Base-by-base conservation (phyloP, 2,329 filamentous ascomycete species). In the Penicillium vulpinum region DNA sequence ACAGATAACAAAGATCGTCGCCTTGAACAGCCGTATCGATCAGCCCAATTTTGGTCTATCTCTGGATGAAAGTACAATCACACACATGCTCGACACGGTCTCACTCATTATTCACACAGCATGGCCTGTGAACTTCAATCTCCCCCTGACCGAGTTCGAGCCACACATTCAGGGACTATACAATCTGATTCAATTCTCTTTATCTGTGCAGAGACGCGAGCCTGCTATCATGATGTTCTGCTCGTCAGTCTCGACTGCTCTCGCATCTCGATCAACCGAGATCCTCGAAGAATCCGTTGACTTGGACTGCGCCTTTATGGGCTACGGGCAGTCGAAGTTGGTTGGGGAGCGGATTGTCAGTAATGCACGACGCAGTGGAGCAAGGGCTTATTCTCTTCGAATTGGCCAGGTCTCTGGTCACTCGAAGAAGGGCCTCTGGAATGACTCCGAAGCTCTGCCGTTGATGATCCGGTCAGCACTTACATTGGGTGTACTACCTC, bases 81-180 rank as follows among this genome's bases (percentile, higher is more conserved):
- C 64, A 4, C 55, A 70, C 28, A 72, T 83, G 49, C 73, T 73
- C 5, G 51, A 65, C 22, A 70, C 77, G 44, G 73, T 76, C 1
- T 78, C 79, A 4, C 69, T 75, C 13, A 77, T 84, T 41, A 76
- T 83, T 46, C 81, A 84, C 63, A 73, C 80, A 2, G 81, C 81
- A 16, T 84, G 82, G 82, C 78, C 80, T 1, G 82, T 84, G 51
- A 83, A 84, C 63, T 83, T 84, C 70, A 78, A 79, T 39, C 72
- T 83, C 54, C 78, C 78, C 1, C 70, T 84, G 1, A 60, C 68
- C 22, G 78, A 74, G 61, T 83, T 83, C 60, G 75, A 75, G 31
- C 75, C 77, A 36, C 79, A 82, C 62, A 79, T 76, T 45, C 55
- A 60, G 46, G 75, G 79, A 2, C 67, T 83, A 4, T 67, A 70